Evolutionary conservation across 345 rosid species (phyloP).

Genomic region (Reutealis trisperma): DNA sequence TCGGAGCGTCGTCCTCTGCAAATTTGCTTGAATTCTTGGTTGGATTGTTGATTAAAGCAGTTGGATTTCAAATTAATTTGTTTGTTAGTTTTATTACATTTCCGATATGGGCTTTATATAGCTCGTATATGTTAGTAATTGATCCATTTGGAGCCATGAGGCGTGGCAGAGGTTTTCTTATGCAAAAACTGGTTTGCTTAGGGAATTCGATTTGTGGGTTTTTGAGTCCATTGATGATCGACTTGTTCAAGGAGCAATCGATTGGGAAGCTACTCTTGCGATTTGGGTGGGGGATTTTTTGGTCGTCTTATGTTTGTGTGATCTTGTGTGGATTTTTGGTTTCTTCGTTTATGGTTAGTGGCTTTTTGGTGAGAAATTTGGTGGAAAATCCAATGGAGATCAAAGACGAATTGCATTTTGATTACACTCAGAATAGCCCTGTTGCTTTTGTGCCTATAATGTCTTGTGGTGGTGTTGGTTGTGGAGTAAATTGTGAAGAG

Average conservation of each 20-base stretch:
- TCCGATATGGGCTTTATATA: conserved; percentile 48
- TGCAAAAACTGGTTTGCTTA: conserved; percentile 24
- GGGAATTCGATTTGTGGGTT: conserved; percentile 30
- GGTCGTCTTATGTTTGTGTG: conserved; percentile 64
- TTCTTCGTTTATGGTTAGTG: conserved; percentile 51
- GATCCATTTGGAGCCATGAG: conserved; percentile 61
- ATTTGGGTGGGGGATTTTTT: conserved; percentile 67
- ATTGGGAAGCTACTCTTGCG: conserved; percentile 40
- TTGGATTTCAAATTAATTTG: conserved; percentile 61
- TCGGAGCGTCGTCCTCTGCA: conserved; percentile 26
- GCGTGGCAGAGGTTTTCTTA: conserved; percentile 37
- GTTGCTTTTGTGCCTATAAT: conserved; percentile 62
- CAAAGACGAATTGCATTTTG: conserved; percentile 63
- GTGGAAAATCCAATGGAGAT: conserved; percentile 61
- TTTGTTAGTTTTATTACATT: conserved; percentile 43
- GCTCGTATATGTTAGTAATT: conserved; percentile 39
- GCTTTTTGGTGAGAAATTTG: conserved; percentile 54
- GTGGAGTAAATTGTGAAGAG: conserved; percentile 50
- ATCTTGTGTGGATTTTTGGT: conserved; percentile 61
- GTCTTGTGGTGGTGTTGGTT: conserved; percentile 50
- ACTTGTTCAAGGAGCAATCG: conserved; percentile 50
- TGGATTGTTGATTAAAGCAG: conserved; percentile 59
- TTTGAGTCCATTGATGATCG: conserved; percentile 34
- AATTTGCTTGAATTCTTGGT: conserved; percentile 45
- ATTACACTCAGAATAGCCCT: conserved; percentile 59